Evolutionary conservation across 495 filamentous ascomycete genomes (phyloP), one percentile per base, ranked within the genome.

Genomic region (Podospora anserina): DNA sequence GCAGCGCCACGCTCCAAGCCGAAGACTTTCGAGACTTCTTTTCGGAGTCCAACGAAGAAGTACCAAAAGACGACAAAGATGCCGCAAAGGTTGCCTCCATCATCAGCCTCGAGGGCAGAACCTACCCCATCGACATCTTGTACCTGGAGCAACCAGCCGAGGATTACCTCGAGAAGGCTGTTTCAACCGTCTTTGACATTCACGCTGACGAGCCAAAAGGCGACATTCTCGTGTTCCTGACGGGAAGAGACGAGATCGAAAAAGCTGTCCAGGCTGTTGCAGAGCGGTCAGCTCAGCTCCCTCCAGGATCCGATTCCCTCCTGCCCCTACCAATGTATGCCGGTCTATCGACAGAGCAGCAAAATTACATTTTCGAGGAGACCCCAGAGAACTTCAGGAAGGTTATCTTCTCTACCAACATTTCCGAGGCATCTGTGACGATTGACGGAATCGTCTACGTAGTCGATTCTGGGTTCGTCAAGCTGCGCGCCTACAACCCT

Each of bases 381-480:
- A 84, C 95, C 9, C 91, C 92, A 13, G 90, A 91, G 69, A 93
- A 93, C 69, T 90, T 88, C 26, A 83, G 95, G 16, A 99, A 98
- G 76, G 91, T 97, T 39, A 91, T 99, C 58, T 88, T 99, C 68
- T 92, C 91, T 3, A 98, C 95, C 60, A 98, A 98, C 76, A 97
- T 99, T 69, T 92, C 95, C 44, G 95, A 99, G 81, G 96, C 95
- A 20, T 94, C 91, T 0, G 88, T 99, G 18, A 99, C 95, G 7
- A 97, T 99, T 58, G 91, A 96, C 66, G 93, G 92, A 5, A 92
- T 98, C 69, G 88, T 92, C 60, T 98, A 94, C 74, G 94, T 99
- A 19, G 85, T 98, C 63, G 95, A 99, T 77, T 90, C 88, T 59
- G 95, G 96, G 9, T 97, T 92, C 74, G 93, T 96, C 69, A 98